Evolutionary conservation across 1,284 basidiomycete genomes (phyloP).

Genomic region (Heliocybe sulcata): DNA sequence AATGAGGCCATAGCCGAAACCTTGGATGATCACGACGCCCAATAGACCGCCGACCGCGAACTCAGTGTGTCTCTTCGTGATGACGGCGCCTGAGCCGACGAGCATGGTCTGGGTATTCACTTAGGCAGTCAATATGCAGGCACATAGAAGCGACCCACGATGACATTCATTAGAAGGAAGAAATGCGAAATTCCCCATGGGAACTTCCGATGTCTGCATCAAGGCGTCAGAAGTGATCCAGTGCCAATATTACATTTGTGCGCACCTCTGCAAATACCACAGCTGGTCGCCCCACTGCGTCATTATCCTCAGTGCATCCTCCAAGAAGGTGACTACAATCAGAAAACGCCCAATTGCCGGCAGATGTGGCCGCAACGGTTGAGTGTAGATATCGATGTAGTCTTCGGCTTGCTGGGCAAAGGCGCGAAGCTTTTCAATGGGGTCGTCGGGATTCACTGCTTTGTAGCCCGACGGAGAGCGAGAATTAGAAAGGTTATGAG

Average conservation of each 20-base stretch:
- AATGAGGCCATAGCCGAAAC: slow-evolving; percentile 41
- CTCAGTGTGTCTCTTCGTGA: slow-evolving; percentile 85
- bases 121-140: slow-evolving; percentile 6
- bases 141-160: slow-evolving; percentile 57
- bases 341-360: slow-evolving; percentile 94
- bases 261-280: slow-evolving; percentile 91
- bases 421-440: slow-evolving; percentile 77
- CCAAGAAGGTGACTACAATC: slow-evolving; percentile 97
- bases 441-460: slow-evolving; percentile 73
- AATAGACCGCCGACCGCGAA: slow-evolving; percentile 87
- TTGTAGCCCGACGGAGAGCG: slow-evolving; percentile 64
- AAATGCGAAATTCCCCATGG: slow-evolving; percentile 92
- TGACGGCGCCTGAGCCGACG: slow-evolving; percentile 80
- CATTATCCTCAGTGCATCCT: slow-evolving; percentile 91
- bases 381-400: slow-evolving; percentile 85
- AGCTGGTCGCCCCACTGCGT: slow-evolving; percentile 96
- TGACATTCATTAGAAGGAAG: slow-evolving; percentile 89
- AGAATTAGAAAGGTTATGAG: slow-evolving; percentile 67
- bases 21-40: slow-evolving; percentile 90
- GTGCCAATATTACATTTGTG: slow-evolving; percentile 14
- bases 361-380: slow-evolving; percentile 92
- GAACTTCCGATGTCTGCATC: slow-evolving; percentile 81
- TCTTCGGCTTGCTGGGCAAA: slow-evolving; percentile 86
- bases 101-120: slow-evolving; percentile 71
- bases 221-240: slow-evolving; percentile 6